phyloP scores from a whole-genome alignment of 805 yeast species.

The Saccharomycopsis oosterbeekiorum region DNA sequence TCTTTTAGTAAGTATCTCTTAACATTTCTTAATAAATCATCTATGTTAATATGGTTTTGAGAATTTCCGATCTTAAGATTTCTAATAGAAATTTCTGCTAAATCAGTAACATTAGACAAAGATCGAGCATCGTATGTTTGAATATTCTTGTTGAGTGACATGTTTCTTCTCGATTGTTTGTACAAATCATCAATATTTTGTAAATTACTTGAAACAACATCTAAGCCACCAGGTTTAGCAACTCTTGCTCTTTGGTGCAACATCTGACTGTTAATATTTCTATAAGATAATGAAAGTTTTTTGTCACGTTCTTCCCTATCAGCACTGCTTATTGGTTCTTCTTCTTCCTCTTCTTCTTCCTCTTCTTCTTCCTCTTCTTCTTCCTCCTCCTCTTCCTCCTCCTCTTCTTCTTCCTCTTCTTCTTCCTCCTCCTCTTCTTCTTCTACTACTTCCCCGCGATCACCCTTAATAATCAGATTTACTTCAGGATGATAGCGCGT shows the following conservation, averaged over 20 bases:
- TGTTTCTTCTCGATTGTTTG: conserved; percentile 30
- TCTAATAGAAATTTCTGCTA: conserved; percentile 55
- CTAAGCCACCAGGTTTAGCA: conserved; percentile 49
- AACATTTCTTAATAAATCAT: conserved; percentile 35
- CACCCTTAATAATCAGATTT: neutral
- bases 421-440: conserved; percentile 12
- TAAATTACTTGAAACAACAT: conserved; percentile 36
- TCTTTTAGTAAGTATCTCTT: conserved; percentile 31
- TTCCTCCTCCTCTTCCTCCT: conserved; percentile 13
- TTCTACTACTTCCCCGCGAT: neutral
- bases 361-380: conserved; percentile 17
- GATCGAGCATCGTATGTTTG: conserved; percentile 60
- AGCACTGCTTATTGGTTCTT: conserved; percentile 20
- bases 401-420: conserved; percentile 12
- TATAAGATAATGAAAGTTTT: conserved; percentile 3
- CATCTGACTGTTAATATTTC: conserved; percentile 12
- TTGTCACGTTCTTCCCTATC: conserved; percentile 19
- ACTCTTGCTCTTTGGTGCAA: conserved; percentile 37
- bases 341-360: conserved; percentile 21
- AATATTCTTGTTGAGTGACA: conserved; percentile 29
- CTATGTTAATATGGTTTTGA: conserved; percentile 38
- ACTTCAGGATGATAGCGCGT: neutral
- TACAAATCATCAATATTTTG: conserved; percentile 39
- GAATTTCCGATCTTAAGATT: conserved; percentile 50
- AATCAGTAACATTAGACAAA: conserved; percentile 46